Evolutionary conservation across 257 asterid species (phyloP), one percentile per base, ranked within the genome.

Genomic region (Solanum dulcamara): DNA sequence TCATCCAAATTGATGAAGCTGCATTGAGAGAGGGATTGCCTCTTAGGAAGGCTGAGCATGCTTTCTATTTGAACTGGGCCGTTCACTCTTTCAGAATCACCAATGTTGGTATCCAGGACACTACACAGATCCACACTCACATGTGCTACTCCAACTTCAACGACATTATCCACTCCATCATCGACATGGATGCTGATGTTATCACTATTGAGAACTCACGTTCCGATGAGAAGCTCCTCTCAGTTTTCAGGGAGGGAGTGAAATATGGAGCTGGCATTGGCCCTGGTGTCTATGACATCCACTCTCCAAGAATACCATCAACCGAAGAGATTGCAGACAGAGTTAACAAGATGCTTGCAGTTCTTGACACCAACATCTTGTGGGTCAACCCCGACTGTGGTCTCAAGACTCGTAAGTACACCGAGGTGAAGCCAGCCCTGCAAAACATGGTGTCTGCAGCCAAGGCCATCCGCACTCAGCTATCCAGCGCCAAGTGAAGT

Each of bases 131-230:
- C 90, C 99, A 96, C 92, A 96, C 99, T 83, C 99, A 96, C 95
- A 96, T 96, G 99, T 94, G 99, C 93, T 96, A 96, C 93, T 94
- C 99, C 87, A 96, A 94, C 98, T 96, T 96, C 97, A 96, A 96
- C 51, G 99, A 94, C 87, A 96, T 96, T 88, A 96, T 96, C 89
- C 98, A 94, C 87, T 96, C 99, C 32, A 96, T 96, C 91, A 94
- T 96, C 68, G 87, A 96, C 96, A 96, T 96, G 98, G 99, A 96
- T 40, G 98, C 99, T 10, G 98, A 96, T 82, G 99, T 96, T 84
- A 96, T 96, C 92, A 96, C 99, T 32, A 96, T 96, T 6, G 99
- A 96, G 91, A 96, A 96, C 96, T 96, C 99, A 1, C 92, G 98
- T 17, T 96, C 99, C 2, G 99, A 96, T 57, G 99, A 95, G 98